Base-by-base conservation (phyloP, 192 early-diverging fungal species). In the Backusella circina region DNA sequence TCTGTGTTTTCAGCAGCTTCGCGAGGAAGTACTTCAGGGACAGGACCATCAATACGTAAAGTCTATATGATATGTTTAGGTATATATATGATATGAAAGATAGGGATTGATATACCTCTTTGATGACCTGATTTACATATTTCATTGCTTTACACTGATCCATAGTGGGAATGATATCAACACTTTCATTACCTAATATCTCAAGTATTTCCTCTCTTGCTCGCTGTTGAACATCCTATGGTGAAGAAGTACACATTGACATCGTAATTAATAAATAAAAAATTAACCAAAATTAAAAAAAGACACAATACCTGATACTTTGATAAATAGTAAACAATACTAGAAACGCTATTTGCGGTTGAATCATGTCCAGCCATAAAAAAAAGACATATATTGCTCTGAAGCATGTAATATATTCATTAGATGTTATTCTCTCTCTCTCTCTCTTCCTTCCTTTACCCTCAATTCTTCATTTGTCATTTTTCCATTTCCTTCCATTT, bases 361-460 rank as follows among this genome's bases (percentile, higher is more conserved):
- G 86, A 88, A 70, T 89, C 87, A 37, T 87, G 83, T 57, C 86
- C 88, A n/a, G 88, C 89, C 57, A 89, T 76, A 33, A 87, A 89
- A 74, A 90, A 88, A 50, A 86, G 75, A 50, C 66, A 75, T 1
- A 75, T n/a, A 23, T 75, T 75, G 21, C 66, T 67, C 74, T 75
- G 4, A 75, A 70, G 9, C 12, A 70, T 67, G 2, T 3, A 31
- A 15, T 47, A 47, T 47, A 47, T n/a, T 6, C n/a, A n/a, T 47
- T n/a, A 47, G 44, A n/a, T n/a, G 6, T n/a, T 6, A 18, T n/a
- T 6, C n/a, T 41, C 39, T 47, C n/a, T 47, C n/a, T 1, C 7
- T 47, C n/a, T 47, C 18, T 47, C 1, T 47, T n/a, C 16, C 18
- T 47, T 47, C n/a, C 15, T 21, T 31, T 67, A 66, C 65, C 7